Percentiles rank a stretch among this genome's conserved stretches.
Conservation (phyloP, 1,139 yeast species). For the Diutina scorzettiae region DNA sequence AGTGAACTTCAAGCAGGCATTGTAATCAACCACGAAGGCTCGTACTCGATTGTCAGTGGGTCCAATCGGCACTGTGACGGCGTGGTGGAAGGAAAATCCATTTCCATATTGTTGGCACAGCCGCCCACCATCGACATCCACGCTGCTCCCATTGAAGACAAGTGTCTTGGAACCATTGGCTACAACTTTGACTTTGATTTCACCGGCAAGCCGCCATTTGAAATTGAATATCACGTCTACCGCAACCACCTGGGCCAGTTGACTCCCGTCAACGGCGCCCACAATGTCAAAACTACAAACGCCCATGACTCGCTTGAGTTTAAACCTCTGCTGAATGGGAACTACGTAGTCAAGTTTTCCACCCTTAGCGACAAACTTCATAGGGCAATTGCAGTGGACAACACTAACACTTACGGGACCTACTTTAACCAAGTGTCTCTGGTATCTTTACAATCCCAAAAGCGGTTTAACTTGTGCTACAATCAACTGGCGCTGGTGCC, state of each 20-base stretch:
- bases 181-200: slow-evolving; percentile 55
- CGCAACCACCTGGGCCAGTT: slow-evolving; percentile 2
- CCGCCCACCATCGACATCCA: slow-evolving; percentile 42
- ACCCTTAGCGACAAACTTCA: slow-evolving; percentile 46
- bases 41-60: slow-evolving; percentile 41
- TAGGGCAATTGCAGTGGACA: slow-evolving; percentile 23
- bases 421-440: slow-evolving; percentile 39
- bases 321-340: slow-evolving; percentile 74
- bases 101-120: slow-evolving; percentile 17
- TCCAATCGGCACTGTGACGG: slow-evolving; percentile 57
- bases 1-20: slow-evolving; percentile 23
- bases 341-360: slow-evolving; percentile 59
- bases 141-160: slow-evolving; percentile 58
- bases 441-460: slow-evolving; percentile 9
- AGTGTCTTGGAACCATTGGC: slow-evolving; percentile 90
- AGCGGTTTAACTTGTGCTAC: slow-evolving; percentile 24
- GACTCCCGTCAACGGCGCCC: background rate
- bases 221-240: slow-evolving; percentile 46
- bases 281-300: slow-evolving; percentile 14
- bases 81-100: slow-evolving; percentile 19
- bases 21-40: slow-evolving; percentile 46
- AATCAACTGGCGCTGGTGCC: slow-evolving; percentile 32
- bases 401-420: slow-evolving; percentile 32
- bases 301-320: slow-evolving; percentile 35
- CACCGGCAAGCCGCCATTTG: slow-evolving; percentile 75